phyloP scores from a whole-genome alignment of 495 filamentous ascomycete genomes.

The Penicillium canescens region DNA sequence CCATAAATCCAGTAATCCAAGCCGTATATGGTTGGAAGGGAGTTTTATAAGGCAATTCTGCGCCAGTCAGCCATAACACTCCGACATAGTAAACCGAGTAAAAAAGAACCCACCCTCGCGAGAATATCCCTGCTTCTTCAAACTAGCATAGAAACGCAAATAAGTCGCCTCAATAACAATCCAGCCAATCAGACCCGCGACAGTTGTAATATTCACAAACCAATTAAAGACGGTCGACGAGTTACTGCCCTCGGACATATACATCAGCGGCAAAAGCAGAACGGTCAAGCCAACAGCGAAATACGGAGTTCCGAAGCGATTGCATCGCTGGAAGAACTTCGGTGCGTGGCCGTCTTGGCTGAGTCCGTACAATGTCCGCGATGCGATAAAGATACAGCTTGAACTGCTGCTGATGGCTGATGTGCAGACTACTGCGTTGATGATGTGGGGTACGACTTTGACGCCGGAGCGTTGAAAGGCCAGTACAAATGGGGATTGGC shows the following conservation, averaged over 20 bases:
- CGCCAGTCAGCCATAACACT: not conserved
- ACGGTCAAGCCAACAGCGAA: constrained; percentile 44
- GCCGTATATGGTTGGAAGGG: constrained; percentile 10
- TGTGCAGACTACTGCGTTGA: constrained; percentile 46
- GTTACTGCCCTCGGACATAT: constrained; percentile 49
- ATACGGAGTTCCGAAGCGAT: constrained; percentile 58
- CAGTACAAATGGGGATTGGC: constrained; percentile 55
- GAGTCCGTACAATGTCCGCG: constrained; percentile 38
- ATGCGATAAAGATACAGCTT: constrained; percentile 40
- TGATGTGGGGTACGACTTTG: constrained; percentile 43
- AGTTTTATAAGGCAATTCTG: constrained; percentile 7
- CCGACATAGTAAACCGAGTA: not conserved
- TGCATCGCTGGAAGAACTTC: constrained; percentile 45
- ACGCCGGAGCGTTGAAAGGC: constrained; percentile 29
- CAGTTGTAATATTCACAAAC: constrained; percentile 52
- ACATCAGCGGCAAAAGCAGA: constrained; percentile 51
- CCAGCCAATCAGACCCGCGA: constrained; percentile 53
- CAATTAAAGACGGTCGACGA: constrained; percentile 56
- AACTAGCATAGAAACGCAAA: constrained; percentile 51
- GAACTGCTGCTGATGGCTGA: constrained; percentile 37
- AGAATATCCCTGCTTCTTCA: constrained; percentile 2
- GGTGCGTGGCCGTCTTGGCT: constrained; percentile 32
- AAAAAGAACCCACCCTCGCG: not conserved
- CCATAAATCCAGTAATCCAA: constrained; percentile 2
- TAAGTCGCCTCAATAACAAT: constrained; percentile 50